Evolutionary conservation across 257 asterid species (phyloP).

Genomic region (Solanum neorickii): DNA sequence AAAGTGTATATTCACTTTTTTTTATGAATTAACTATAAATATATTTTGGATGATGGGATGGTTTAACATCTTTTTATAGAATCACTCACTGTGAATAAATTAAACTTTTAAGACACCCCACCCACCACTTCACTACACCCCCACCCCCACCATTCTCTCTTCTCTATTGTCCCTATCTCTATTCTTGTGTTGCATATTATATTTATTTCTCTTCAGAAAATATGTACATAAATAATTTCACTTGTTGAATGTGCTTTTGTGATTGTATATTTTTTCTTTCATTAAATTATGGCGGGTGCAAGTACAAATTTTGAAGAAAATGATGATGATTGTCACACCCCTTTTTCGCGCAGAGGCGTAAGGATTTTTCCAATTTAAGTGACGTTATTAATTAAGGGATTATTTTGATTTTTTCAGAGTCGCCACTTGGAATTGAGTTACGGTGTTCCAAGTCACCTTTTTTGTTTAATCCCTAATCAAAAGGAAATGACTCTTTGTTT

Average conservation of each 20-base stretch:
- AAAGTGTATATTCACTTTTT: neutral
- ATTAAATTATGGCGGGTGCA: neutral
- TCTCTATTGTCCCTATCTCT: neutral
- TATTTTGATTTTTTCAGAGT: too few relatives aligned
- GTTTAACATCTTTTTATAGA: neutral
- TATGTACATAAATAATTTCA: neutral
- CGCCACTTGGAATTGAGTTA: too few relatives aligned
- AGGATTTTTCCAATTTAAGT: too few relatives aligned
- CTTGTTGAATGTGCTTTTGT: neutral
- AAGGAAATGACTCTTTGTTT: too few relatives aligned
- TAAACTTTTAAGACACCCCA: neutral
- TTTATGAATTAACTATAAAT: neutral
- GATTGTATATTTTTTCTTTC: neutral
- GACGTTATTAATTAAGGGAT: too few relatives aligned
- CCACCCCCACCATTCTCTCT: neutral
- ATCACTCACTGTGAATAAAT: slow-evolving; percentile 9
- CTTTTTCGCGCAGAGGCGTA: too few relatives aligned
- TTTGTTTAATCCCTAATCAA: too few relatives aligned
- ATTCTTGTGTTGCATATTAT: slow-evolving; percentile 31
- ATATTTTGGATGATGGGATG: neutral
- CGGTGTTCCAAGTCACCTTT: too few relatives aligned
- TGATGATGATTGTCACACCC: too few relatives aligned
- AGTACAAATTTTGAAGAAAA: slow-evolving; percentile 7
- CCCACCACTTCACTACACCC: too few relatives aligned
- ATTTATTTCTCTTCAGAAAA: neutral